Evolutionary conservation across 1,284 basidiomycete genomes (phyloP), one percentile per base, ranked within the genome.

Genomic region (Moesziomyces sp.): DNA sequence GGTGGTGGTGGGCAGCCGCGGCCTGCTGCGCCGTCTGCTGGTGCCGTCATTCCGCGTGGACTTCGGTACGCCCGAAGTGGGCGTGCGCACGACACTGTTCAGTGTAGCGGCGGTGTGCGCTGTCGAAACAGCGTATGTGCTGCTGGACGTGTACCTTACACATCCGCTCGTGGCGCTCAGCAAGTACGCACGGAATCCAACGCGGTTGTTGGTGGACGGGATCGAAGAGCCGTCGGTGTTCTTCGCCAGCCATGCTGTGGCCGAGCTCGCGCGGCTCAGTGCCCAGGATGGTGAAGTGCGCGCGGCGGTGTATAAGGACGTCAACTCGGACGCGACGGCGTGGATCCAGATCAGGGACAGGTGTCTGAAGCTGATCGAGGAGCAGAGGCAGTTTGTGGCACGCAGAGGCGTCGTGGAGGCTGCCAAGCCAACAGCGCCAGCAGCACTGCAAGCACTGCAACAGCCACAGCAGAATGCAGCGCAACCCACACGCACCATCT

Each of bases 101-200:
- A 58, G 70, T 26, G 45, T 75, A 1, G 70, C 62, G 2, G 58
- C 74, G 5, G 44, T 71, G 1, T 73, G 60, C 34, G 62, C 59
- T 3, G 53, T 63, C 3, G 66, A 80, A 30, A 75, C 69, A 3
- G 73, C 73, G 9, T 64, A 71, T n/a, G 23, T 67, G 56, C 60
- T 80, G 3, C 55, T 80, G 30, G 76, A 80, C 49, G 69, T 78
- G 40, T 80, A 80, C 46, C 75, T 77, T 51, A 54, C 76, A n/a
- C 78, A 80, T 26, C 71, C 76, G 3, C 58, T 79, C 3, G 28
- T 54, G 16, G 35, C 66, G 3, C 51, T 77, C 24, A 59, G 71
- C 55, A 64, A 56, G 44, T 60, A 30, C 19, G 54, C 60, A 5
- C 68, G 63, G 48, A 64, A 73, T 24, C 68, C 74, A 6, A 76